Conservation (phyloP, 495 filamentous ascomycete genomes). For the Baudoinia panamericana region DNA sequence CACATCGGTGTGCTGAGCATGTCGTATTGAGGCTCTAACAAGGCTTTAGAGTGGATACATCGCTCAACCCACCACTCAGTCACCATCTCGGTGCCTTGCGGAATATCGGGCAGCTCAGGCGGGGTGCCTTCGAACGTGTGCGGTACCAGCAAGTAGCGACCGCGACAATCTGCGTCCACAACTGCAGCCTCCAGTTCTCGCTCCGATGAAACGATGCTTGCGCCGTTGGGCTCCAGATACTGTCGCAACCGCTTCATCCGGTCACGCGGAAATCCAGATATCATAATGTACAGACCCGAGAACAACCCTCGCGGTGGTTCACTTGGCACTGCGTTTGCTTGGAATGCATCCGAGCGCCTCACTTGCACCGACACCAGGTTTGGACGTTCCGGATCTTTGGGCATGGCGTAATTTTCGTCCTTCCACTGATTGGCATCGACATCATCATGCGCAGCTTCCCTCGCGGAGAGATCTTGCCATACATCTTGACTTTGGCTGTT, state of each 20-base stretch:
- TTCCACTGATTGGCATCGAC: slow-evolving; percentile 28
- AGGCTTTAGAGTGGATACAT: slow-evolving; percentile 60
- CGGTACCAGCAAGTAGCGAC: slow-evolving; percentile 43
- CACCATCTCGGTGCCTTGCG: slow-evolving; percentile 37
- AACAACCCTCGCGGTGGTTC: slow-evolving; percentile 19
- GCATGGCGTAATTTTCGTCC: slow-evolving; percentile 1
- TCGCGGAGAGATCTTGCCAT: slow-evolving; percentile 76
- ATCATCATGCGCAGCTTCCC: slow-evolving; percentile 26
- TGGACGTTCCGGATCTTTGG: not conserved
- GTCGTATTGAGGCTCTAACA: slow-evolving; percentile 56
- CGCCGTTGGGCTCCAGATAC: slow-evolving; percentile 11
- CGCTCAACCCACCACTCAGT: slow-evolving; percentile 91
- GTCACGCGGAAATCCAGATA: slow-evolving; percentile 21
- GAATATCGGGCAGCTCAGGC: slow-evolving; percentile 22
- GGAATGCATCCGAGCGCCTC: not conserved
- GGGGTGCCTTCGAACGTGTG: slow-evolving; percentile 33
- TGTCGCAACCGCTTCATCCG: slow-evolving; percentile 9
- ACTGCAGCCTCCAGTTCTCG: slow-evolving; percentile 32
- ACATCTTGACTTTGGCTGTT: slow-evolving; percentile 65
- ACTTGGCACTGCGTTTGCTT: not conserved
- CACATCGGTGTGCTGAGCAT: slow-evolving; percentile 64
- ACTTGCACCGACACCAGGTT: not conserved
- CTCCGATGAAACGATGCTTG: slow-evolving; percentile 26
- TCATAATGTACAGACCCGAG: slow-evolving; percentile 19
- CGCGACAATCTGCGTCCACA: slow-evolving; percentile 28